These are phyloP conservation scores for Choiromyces venosus DNA, from an alignment of 495 filamentous ascomycete genomes.

Conservation along the genomic window DNA sequence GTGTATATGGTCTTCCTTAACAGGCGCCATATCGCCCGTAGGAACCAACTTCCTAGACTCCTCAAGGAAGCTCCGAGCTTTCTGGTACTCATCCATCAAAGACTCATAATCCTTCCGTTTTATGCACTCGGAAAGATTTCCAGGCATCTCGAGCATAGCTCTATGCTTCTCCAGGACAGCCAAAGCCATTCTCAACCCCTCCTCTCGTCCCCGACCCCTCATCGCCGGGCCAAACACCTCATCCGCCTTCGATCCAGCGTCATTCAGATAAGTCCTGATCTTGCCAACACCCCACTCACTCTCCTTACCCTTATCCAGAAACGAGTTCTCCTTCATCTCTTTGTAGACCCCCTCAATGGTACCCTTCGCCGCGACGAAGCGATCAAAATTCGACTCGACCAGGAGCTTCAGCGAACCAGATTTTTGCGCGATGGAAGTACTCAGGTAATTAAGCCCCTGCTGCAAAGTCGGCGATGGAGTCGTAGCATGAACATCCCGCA, in stretches of 20 bases:
- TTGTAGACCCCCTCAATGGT: constrained; percentile 97
- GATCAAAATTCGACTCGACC: constrained; percentile 95
- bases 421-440: constrained; percentile 90
- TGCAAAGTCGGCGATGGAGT: constrained; percentile 75
- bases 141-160: constrained; percentile 71
- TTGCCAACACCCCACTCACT: constrained; percentile 90
- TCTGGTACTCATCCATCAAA: constrained; percentile 77
- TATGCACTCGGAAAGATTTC: constrained; percentile 73
- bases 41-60: constrained; percentile 63
- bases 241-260: constrained; percentile 87
- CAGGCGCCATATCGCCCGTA: constrained; percentile 47
- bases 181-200: constrained; percentile 68
- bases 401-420: constrained; percentile 90
- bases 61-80: constrained; percentile 67
- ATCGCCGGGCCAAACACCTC: constrained; percentile 95
- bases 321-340: constrained; percentile 88
- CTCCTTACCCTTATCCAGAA: constrained; percentile 73
- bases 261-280: constrained; percentile 77
- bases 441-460: constrained; percentile 72
- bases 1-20: constrained; percentile 71
- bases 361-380: constrained; percentile 90
- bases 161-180: constrained; percentile 68
- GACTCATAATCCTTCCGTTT: constrained; percentile 82
- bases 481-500: constrained; percentile 80
- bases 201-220: constrained; percentile 86